A percentile compares a stretch with the other conserved stretches of the same genome.
These are phyloP conservation scores for Hymenoscyphus salicellus DNA, from an alignment of 2,329 filamentous ascomycete genomes.

Conservation along the genomic window DNA sequence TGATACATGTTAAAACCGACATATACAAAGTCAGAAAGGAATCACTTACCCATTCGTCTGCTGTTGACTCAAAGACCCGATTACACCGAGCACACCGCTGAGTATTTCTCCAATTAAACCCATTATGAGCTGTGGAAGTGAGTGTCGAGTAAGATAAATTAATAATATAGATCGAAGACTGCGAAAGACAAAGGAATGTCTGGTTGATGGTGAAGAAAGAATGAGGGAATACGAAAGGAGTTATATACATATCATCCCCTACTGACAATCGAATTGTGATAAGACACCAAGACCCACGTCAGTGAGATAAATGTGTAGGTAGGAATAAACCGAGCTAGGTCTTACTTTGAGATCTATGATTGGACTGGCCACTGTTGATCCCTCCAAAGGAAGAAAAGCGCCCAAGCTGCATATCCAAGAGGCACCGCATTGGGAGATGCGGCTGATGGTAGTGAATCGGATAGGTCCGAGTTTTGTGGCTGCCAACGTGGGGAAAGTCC, in stretches of 20 bases:
- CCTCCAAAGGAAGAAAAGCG: background rate
- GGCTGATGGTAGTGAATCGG: background rate
- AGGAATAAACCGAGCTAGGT: background rate
- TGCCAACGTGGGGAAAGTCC: background rate
- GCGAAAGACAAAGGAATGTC: background rate
- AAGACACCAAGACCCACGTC: background rate
- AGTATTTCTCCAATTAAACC: background rate
- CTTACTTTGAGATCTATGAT: background rate
- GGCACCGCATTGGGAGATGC: background rate
- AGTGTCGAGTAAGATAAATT: background rate
- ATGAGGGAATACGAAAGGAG: background rate
- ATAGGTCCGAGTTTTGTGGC: background rate
- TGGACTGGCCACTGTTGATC: background rate
- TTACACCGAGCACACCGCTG: background rate
- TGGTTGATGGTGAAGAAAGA: background rate
- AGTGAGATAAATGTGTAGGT: background rate
- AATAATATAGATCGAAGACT: background rate
- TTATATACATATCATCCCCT: background rate
- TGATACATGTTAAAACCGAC: background rate
- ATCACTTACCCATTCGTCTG: conserved; percentile 3
- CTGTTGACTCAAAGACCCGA: background rate
- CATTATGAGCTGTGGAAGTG: background rate
- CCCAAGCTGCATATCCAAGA: background rate
- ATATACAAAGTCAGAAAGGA: background rate
- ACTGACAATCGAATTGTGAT: background rate